Percentiles rank a stretch among this genome's conserved stretches.
Conservation (phyloP, 2,329 filamentous ascomycete species). For the Curvularia spicifera region DNA sequence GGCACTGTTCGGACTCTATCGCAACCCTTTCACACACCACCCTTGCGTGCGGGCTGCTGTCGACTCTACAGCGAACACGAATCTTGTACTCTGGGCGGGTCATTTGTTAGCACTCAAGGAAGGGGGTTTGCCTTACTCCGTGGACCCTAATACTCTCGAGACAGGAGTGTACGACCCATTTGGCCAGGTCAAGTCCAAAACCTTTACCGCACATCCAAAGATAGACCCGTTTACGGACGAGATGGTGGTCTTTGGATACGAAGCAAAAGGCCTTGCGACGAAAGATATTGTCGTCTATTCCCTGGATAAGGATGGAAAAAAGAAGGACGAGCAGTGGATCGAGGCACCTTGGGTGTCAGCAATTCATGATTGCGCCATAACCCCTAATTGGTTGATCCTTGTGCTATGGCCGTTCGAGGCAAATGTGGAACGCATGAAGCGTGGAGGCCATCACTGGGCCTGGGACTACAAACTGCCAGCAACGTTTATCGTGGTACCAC, state of each 20-base stretch:
- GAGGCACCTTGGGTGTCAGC: neutral
- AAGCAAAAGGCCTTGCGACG: slow-evolving; percentile 35
- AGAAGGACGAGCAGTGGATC: neutral
- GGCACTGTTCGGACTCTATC: neutral
- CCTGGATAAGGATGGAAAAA: neutral
- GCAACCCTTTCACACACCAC: slow-evolving; percentile 1
- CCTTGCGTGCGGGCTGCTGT: neutral
- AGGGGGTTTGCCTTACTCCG: neutral
- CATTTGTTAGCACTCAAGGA: neutral
- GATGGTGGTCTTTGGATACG: slow-evolving; percentile 25
- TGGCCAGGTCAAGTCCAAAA: slow-evolving; percentile 1
- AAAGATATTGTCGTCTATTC: neutral
- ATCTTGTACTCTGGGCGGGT: neutral
- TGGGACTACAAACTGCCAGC: slow-evolving; percentile 31
- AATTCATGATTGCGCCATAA: neutral
- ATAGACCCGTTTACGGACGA: neutral
- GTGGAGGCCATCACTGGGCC: slow-evolving; percentile 41
- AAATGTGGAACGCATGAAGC: slow-evolving; percentile 35
- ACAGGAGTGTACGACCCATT: slow-evolving; percentile 1
- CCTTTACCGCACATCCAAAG: neutral
- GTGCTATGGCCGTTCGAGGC: slow-evolving; percentile 40
- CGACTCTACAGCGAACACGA: neutral
- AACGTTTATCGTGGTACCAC: slow-evolving; percentile 35
- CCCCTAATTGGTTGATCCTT: neutral
- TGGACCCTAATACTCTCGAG: slow-evolving; percentile 1